Base-by-base conservation (phyloP, 371 early-diverging fungal genomes). In the Zopfochytrium polystomum region DNA sequence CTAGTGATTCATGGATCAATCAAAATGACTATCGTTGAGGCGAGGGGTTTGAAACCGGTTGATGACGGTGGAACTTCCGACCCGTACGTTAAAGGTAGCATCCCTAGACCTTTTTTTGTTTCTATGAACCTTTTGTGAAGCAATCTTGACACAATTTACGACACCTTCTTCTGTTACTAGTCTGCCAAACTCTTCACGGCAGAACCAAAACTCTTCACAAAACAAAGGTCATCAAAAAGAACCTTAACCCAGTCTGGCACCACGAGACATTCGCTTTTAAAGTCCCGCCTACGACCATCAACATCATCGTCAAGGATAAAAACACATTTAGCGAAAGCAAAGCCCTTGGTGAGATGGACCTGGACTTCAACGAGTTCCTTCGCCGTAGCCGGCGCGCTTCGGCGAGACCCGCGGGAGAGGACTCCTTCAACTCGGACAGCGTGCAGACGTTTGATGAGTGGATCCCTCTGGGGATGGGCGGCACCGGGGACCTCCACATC, bases 21-120 rank as follows among this genome's bases (percentile, higher is more conserved):
- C 9, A 23, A 45, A 1, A 31, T 76, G 31, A 56, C 53, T 38
- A 74, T 79, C 54, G 53, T 71, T 1, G 67, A 23, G 22, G 80
- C 74, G 1, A 26, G 68, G 20, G 52, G 68, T 44, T 65, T 79
- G 7, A 73, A 71, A 54, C 65, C 75, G 2, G 72, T 74, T 3
- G 80, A 79, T 47, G 45, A 52, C 22, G 57, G 62, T 33, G 77
- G 77, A 9, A 62, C 66, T 1, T 71, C 73, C 2, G 76, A 75
- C 51, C 75, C 75, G 18, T 75, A 65, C 51, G 60, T 75, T 26
- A 73, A 69, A 33, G 49, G 47, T 64, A n/a, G n/a, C n/a, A n/a
- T n/a, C n/a, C n/a, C n/a, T n/a, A n/a, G n/a, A n/a, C n/a, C n/a
- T n/a, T n/a, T n/a, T n/a, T n/a, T n/a, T n/a, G n/a, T 23, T 30